Percentiles rank a stretch among this genome's conserved stretches.
Evolutionary conservation across 164 flowering plant genomes (phyloP).

Genomic region (Aristolochia fimbriata): DNA sequence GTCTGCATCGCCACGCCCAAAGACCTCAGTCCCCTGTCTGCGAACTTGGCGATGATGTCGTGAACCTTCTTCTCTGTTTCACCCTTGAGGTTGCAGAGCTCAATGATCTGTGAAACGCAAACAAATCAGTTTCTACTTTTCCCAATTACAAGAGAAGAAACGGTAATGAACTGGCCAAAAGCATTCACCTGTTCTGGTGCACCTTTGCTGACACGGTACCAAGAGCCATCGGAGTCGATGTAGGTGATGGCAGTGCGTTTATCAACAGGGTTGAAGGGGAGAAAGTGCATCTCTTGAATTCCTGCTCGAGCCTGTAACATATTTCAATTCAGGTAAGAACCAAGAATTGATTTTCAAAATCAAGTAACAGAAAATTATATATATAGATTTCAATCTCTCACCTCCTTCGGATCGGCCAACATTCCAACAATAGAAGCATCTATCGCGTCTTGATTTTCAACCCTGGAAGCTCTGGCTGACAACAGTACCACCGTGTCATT

Average conservation of each 20-base stretch:
- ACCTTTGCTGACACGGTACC: slow-evolving; percentile 80
- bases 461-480: slow-evolving; percentile 77
- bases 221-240: slow-evolving; percentile 39
- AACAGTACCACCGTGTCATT: slow-evolving; percentile 38
- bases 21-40: slow-evolving; percentile 30
- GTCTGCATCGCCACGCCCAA: slow-evolving; percentile 22
- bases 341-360: no score
- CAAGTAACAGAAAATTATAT: no score
- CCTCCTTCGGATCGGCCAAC: slow-evolving; percentile 76
- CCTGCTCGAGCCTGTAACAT: slow-evolving; percentile 59
- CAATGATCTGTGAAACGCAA: slow-evolving; percentile 19
- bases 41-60: slow-evolving; percentile 27
- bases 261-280: slow-evolving; percentile 75
- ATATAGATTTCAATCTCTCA: slow-evolving; percentile 3
- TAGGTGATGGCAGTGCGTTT: slow-evolving; percentile 82
- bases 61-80: slow-evolving; percentile 17
- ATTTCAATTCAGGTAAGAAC: no score
- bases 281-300: slow-evolving; percentile 59
- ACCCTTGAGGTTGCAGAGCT: slow-evolving; percentile 18
- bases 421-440: slow-evolving; percentile 71
- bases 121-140: no score
- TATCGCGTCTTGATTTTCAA: slow-evolving; percentile 82
- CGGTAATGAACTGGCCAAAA: no score
- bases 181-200: slow-evolving; percentile 68
- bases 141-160: no score